Evolutionary conservation across 768 basidiomycete species (phyloP).

Genomic region (Russula brevipes): DNA sequence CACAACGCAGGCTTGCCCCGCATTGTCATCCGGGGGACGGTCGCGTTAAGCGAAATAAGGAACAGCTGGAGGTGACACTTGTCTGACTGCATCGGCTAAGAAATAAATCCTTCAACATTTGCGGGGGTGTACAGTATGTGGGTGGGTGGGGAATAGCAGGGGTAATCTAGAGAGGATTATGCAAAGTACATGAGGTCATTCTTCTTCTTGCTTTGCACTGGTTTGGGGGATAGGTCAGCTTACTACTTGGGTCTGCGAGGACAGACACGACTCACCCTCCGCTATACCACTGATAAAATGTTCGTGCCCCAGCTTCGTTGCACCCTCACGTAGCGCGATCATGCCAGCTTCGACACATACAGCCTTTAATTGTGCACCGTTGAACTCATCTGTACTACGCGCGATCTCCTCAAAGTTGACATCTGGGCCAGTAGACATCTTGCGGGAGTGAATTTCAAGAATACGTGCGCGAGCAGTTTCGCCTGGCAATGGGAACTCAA

Average conservation of each 20-base stretch:
- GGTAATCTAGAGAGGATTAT: slow-evolving; percentile 36
- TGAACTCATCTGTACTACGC: slow-evolving; percentile 96
- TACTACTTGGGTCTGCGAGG: slow-evolving; percentile 4
- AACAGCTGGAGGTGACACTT: neutral
- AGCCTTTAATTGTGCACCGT: slow-evolving; percentile 94
- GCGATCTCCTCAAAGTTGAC: slow-evolving; percentile 98
- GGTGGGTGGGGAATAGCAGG: slow-evolving; percentile 11
- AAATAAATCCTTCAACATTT: slow-evolving; percentile 3
- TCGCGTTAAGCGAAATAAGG: no score
- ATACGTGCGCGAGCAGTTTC: slow-evolving; percentile 96
- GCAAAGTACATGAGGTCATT: slow-evolving; percentile 95
- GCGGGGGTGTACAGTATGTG: slow-evolving; percentile 14
- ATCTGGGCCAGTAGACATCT: slow-evolving; percentile 82
- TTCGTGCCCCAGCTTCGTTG: slow-evolving; percentile 83
- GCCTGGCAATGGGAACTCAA: slow-evolving; percentile 96
- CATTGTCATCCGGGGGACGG: no score
- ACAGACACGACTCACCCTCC: slow-evolving; percentile 52
- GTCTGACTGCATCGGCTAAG: neutral
- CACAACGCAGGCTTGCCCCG: no score
- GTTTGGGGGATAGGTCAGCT: slow-evolving; percentile 28
- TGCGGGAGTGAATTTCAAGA: slow-evolving; percentile 93
- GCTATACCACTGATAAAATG: slow-evolving; percentile 93
- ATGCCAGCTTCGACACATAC: slow-evolving; percentile 99
- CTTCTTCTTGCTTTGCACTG: slow-evolving; percentile 99
- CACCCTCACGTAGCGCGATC: slow-evolving; percentile 94